Percentiles rank a stretch among this genome's conserved stretches.
phyloP scores from a whole-genome alignment of 495 filamentous ascomycete genomes.

The Talaromyces thailandensis region DNA sequence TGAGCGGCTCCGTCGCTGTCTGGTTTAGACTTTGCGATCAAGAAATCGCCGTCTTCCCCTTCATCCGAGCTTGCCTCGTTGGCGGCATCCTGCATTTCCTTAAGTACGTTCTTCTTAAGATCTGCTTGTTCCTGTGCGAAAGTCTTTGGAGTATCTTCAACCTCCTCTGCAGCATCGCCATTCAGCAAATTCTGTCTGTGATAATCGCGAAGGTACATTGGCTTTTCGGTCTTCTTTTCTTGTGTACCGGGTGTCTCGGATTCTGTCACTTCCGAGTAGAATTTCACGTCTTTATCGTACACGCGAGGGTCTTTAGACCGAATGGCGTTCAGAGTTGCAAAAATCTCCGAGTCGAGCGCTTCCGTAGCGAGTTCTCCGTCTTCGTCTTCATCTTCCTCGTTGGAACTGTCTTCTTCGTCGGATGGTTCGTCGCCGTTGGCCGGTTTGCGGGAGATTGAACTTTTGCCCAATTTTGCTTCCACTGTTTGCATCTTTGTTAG shows the following conservation, averaged over 20 bases:
- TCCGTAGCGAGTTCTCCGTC: conserved; percentile 74
- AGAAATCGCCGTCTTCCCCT: conserved; percentile 64
- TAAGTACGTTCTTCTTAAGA: conserved; percentile 64
- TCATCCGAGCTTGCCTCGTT: conserved; percentile 29
- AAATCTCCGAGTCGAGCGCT: conserved; percentile 77
- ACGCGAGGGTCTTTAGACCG: conserved; percentile 80
- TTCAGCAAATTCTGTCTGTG: conserved; percentile 76
- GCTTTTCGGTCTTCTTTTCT: conserved; percentile 59
- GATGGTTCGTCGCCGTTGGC: conserved; percentile 27
- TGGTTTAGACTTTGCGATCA: conserved; percentile 44
- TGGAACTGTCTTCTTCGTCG: conserved; percentile 43
- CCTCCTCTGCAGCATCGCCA: conserved; percentile 49
- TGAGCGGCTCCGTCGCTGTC: conserved; percentile 29
- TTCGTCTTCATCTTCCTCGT: conserved; percentile 81
- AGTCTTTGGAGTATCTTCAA: conserved; percentile 46
- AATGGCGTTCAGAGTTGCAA: conserved; percentile 76
- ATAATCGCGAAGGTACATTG: conserved; percentile 82
- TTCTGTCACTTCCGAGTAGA: conserved; percentile 60
- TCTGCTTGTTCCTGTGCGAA: conserved; percentile 82
- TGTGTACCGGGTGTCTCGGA: conserved; percentile 16
- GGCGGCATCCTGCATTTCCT: conserved; percentile 64
- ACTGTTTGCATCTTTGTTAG: conserved; percentile 37
- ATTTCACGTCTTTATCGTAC: conserved; percentile 69
- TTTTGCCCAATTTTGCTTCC: conserved; percentile 74
- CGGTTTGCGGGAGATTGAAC: conserved; percentile 17